Percentiles rank a stretch among this genome's conserved stretches.
Evolutionary conservation across 139 green algal genomes (phyloP).

Genomic region (Chlamydomonas sp.): DNA sequence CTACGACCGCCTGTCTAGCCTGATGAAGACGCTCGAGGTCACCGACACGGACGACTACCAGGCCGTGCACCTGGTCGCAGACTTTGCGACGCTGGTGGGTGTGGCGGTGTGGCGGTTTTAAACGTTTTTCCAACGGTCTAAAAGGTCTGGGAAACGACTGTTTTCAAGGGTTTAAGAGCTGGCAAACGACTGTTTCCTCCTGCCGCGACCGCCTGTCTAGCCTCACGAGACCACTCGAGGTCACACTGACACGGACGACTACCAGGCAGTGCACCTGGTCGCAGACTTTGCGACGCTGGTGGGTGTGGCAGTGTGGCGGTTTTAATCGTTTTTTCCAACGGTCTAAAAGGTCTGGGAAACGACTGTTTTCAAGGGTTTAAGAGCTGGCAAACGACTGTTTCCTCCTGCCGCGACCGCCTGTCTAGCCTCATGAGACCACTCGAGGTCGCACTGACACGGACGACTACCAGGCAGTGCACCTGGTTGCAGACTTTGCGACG

Average conservation of each 20-base stretch:
- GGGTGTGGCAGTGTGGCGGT: too few relatives aligned
- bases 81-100: constrained; percentile 95
- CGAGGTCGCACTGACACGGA: constrained; percentile 92
- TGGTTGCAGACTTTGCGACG: constrained; percentile 95
- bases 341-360: too few relatives aligned
- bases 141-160: too few relatives aligned
- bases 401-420: constrained; percentile 97
- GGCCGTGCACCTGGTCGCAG: constrained; percentile 76
- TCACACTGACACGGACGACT: constrained; percentile 93
- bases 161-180: too few relatives aligned
- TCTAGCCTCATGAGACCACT: constrained; percentile 88
- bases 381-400: constrained; percentile 64
- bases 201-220: constrained; percentile 93
- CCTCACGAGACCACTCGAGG: constrained; percentile 94
- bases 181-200: constrained; percentile 75
- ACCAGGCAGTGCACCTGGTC: constrained; percentile 70
- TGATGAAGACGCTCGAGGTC: constrained; percentile 97
- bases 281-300: constrained; percentile 97
- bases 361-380: too few relatives aligned
- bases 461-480: constrained; percentile 74
- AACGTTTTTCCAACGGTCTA: too few relatives aligned
- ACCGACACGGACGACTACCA: constrained; percentile 88
- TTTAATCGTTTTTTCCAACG: too few relatives aligned
- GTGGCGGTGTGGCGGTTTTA: too few relatives aligned
- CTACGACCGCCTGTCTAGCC: constrained; percentile 88